These are phyloP conservation scores for Stropharia rugosoannulata DNA, from an alignment of 768 basidiomycete species.

Conservation along the genomic window DNA sequence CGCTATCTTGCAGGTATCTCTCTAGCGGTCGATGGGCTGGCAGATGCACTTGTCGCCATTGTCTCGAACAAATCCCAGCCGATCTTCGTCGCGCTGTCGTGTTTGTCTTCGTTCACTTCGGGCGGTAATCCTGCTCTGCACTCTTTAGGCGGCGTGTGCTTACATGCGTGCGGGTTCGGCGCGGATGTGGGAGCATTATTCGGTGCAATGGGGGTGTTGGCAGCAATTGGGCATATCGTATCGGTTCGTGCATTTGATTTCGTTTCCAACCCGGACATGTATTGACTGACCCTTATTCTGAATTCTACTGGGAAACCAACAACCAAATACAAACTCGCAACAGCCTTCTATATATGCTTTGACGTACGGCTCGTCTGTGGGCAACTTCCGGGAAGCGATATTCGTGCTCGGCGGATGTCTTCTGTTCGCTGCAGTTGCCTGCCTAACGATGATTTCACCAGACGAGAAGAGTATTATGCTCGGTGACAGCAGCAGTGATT, in stretches of 20 bases:
- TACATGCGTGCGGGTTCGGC: conserved; percentile 49
- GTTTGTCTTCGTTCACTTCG: conserved; percentile 62
- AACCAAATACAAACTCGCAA: background rate
- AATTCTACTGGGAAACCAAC: background rate
- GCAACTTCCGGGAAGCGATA: conserved; percentile 63
- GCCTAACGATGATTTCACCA: conserved; percentile 39
- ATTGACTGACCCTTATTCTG: background rate
- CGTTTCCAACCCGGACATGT: background rate
- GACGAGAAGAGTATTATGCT: conserved; percentile 22
- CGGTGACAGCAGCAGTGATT: background rate
- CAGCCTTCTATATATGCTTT: conserved; percentile 71
- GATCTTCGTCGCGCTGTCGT: conserved; percentile 59
- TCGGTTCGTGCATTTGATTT: conserved; percentile 32
- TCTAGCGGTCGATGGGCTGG: conserved; percentile 64
- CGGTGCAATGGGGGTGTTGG: conserved; percentile 68
- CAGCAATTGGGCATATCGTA: conserved; percentile 65
- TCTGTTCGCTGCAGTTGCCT: conserved; percentile 45
- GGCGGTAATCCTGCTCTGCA: conserved; percentile 70
- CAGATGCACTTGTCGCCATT: conserved; percentile 60
- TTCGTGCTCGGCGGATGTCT: conserved; percentile 61
- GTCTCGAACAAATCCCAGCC: conserved; percentile 47
- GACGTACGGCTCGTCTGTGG: conserved; percentile 65
- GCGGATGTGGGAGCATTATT: conserved; percentile 62
- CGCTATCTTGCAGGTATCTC: conserved; percentile 63
- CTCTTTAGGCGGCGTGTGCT: conserved; percentile 68